Conservation (phyloP, 116 monocot species). For the Phalaenopsis hybrid region DNA sequence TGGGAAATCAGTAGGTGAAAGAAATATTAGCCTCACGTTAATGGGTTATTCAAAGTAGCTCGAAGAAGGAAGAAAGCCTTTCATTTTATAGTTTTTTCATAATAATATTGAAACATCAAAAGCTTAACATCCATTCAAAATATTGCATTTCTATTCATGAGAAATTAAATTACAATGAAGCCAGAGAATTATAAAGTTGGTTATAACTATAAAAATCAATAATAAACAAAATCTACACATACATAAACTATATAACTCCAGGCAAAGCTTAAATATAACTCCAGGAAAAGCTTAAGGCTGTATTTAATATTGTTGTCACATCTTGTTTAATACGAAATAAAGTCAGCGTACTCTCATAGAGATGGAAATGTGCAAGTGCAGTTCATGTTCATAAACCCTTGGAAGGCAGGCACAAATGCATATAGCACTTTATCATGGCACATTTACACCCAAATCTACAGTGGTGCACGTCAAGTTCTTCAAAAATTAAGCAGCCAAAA, state of each 20-base stretch:
- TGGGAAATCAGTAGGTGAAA: not conserved
- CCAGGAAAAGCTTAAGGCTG: not conserved
- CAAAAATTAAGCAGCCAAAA: no score
- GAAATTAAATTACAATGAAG: not conserved
- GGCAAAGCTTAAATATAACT: not conserved
- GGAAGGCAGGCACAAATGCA: not conserved
- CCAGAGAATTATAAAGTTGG: not conserved
- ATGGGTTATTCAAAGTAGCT: not conserved
- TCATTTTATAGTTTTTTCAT: not conserved
- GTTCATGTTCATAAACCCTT: not conserved
- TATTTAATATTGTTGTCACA: not conserved
- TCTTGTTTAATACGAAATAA: not conserved
- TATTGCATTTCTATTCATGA: not conserved
- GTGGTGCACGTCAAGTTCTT: no score
- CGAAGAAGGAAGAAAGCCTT: not conserved
- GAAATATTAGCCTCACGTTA: not conserved
- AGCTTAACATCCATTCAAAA: not conserved
- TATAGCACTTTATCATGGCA: no score
- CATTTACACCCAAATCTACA: no score
- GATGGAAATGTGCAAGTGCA: not conserved
- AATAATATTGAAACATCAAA: not conserved
- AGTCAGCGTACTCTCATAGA: not conserved
- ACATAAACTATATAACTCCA: not conserved
- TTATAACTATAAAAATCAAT: not conserved
- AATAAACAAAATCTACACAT: not conserved